phyloP scores from a whole-genome alignment of 768 basidiomycete species.

The Hirschioporus abietinus region DNA sequence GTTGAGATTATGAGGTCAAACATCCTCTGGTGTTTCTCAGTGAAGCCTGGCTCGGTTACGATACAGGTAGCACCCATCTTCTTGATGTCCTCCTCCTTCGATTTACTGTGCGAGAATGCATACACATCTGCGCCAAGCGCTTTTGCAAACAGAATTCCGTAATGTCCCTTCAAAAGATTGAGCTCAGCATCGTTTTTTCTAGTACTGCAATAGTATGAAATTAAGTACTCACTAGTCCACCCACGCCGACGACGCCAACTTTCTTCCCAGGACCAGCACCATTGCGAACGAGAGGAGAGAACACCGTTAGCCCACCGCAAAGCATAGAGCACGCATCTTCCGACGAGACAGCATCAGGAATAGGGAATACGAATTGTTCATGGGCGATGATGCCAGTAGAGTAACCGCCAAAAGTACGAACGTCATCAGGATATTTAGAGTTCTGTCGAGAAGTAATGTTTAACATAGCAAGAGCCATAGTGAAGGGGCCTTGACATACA shows the following conservation, averaged over 20 bases:
- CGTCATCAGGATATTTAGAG: conserved; percentile 34
- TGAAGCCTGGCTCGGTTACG: conserved; percentile 39
- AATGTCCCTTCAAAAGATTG: conserved; percentile 23
- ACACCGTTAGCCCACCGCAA: conserved; percentile 61
- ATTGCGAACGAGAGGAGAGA: conserved; percentile 51
- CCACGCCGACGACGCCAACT: conserved; percentile 63
- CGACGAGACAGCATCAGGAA: conserved; percentile 48
- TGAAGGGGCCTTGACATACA: neutral
- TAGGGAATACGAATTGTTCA: conserved; percentile 52
- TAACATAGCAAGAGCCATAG: too few relatives aligned
- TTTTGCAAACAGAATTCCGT: conserved; percentile 37
- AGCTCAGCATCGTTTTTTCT: neutral
- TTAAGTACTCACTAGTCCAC: conserved; percentile 34
- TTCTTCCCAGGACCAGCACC: conserved; percentile 54
- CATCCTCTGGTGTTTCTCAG: conserved; percentile 29
- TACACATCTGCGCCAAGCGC: conserved; percentile 55
- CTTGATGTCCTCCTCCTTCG: conserved; percentile 50
- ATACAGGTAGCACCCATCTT: conserved; percentile 53
- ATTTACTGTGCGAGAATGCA: conserved; percentile 50
- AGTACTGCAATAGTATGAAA: neutral
- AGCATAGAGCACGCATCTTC: conserved; percentile 58
- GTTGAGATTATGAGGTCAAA: conserved; percentile 46
- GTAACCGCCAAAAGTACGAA: conserved; percentile 43
- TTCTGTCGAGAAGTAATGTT: conserved; percentile 15
- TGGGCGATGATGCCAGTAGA: conserved; percentile 38